Percentiles rank a stretch among this genome's conserved stretches.
phyloP scores from a whole-genome alignment of 1,284 basidiomycete species.

The Puccinia novopanici region DNA sequence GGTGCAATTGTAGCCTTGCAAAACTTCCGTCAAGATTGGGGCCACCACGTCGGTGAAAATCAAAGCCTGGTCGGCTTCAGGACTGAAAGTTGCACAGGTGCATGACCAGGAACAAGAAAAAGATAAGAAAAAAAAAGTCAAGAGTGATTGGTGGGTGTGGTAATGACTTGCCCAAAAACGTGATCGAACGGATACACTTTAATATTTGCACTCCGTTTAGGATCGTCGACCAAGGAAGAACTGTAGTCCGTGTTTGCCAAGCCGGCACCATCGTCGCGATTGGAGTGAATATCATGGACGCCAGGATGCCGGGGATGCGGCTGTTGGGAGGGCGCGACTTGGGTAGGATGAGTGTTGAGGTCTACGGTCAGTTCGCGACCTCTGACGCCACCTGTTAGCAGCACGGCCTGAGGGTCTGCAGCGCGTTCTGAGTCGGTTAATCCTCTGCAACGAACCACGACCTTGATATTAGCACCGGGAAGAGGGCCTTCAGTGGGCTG shows the following conservation, averaged over 20 bases:
- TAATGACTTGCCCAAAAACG: slow-evolving; percentile 45
- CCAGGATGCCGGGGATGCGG: slow-evolving; percentile 17
- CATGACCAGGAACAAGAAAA: not conserved
- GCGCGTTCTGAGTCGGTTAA: slow-evolving; percentile 45
- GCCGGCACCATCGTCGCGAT: slow-evolving; percentile 23
- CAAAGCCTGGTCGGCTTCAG: slow-evolving; percentile 93
- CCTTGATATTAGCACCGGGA: slow-evolving; percentile 50
- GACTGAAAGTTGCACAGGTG: slow-evolving; percentile 71
- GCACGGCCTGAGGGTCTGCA: slow-evolving; percentile 41
- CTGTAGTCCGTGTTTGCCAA: slow-evolving; percentile 40
- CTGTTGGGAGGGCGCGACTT: slow-evolving; percentile 4
- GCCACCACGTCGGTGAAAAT: slow-evolving; percentile 91
- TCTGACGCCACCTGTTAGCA: slow-evolving; percentile 46
- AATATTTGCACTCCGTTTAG: slow-evolving; percentile 45
- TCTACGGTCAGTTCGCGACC: slow-evolving; percentile 50
- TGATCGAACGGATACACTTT: slow-evolving; percentile 51
- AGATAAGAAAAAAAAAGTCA: not conserved
- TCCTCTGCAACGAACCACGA: slow-evolving; percentile 46
- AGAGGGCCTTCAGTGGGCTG: slow-evolving; percentile 26
- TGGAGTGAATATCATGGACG: slow-evolving; percentile 1
- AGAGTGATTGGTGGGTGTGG: not conserved
- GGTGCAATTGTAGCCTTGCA: slow-evolving; percentile 95
- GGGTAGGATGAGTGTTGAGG: slow-evolving; percentile 38
- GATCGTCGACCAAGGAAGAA: slow-evolving; percentile 49
- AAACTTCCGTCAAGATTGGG: slow-evolving; percentile 88